Conservation (phyloP, 1,284 basidiomycete species). For the Taiwanofungus camphoratus region DNA sequence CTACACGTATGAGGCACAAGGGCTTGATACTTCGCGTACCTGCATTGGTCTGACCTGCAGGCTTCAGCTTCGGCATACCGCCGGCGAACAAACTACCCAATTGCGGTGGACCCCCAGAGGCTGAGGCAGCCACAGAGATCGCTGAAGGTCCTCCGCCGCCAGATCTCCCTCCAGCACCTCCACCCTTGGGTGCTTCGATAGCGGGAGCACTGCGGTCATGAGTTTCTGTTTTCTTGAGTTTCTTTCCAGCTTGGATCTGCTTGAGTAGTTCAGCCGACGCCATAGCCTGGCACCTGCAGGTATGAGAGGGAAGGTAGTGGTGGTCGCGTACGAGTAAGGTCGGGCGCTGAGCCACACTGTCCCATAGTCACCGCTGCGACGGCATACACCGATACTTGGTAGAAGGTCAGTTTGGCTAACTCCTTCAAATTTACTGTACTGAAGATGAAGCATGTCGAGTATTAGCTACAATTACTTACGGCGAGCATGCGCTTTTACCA, state of each 20-base stretch:
- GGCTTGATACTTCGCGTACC: constrained; percentile 35
- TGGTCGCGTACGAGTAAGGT: too few relatives aligned
- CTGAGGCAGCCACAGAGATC: constrained; percentile 32
- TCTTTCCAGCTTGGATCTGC: constrained; percentile 77
- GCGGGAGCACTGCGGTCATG: constrained; percentile 75
- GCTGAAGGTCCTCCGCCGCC: constrained; percentile 35
- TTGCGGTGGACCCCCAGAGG: constrained; percentile 61
- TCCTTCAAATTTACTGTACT: too few relatives aligned
- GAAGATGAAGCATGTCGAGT: too few relatives aligned
- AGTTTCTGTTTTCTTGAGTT: constrained; percentile 75
- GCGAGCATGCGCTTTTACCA: too few relatives aligned
- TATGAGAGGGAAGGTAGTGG: not conserved
- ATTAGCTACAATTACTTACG: too few relatives aligned
- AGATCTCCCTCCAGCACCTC: constrained; percentile 38
- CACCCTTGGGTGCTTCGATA: constrained; percentile 48
- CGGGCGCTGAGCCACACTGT: too few relatives aligned
- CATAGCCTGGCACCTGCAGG: constrained; percentile 36
- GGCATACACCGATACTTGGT: too few relatives aligned
- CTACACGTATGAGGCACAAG: not conserved
- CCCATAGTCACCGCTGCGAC: too few relatives aligned
- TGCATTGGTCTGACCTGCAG: constrained; percentile 54
- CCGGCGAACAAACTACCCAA: constrained; percentile 84
- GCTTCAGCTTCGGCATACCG: constrained; percentile 86
- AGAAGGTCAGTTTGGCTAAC: too few relatives aligned
- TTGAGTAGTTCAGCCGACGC: constrained; percentile 66